phyloP scores from a whole-genome alignment of 306 rosid genomes.

The Notholithocarpus densiflorus region DNA sequence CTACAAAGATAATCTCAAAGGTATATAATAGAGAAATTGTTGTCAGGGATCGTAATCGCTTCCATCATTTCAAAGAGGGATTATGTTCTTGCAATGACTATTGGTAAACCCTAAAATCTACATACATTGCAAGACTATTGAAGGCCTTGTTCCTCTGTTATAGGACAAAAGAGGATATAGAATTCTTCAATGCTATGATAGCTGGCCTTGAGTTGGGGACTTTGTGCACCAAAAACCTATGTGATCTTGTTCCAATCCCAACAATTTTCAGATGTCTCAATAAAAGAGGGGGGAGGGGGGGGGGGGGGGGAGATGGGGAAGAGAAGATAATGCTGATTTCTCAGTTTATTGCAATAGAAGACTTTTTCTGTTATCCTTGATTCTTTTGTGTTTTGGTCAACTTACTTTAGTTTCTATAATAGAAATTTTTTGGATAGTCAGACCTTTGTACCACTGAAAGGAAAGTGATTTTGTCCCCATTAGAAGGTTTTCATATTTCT shows the following conservation, averaged over 20 bases:
- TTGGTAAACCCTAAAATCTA: slow-evolving; percentile 32
- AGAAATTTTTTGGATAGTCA: neutral
- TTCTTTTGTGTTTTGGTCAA: neutral
- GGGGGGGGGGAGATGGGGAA: too few relatives aligned
- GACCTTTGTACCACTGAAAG: too few relatives aligned
- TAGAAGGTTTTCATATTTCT: too few relatives aligned
- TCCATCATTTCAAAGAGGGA: slow-evolving; percentile 62
- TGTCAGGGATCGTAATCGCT: slow-evolving; percentile 54
- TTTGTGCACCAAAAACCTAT: neutral
- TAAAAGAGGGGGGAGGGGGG: neutral
- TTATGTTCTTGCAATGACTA: slow-evolving; percentile 63
- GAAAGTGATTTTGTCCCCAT: too few relatives aligned
- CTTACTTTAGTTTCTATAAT: neutral
- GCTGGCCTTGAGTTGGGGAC: neutral
- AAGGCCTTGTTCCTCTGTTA: neutral
- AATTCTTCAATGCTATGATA: neutral
- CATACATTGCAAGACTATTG: neutral
- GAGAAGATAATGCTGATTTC: too few relatives aligned
- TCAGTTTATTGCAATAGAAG: too few relatives aligned
- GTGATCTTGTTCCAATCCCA: neutral
- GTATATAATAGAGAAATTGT: slow-evolving; percentile 48
- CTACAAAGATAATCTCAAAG: slow-evolving; percentile 51
- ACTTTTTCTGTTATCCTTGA: neutral
- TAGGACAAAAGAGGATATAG: neutral
- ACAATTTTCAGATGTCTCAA: neutral